Conservation (phyloP, 106 monocot species). For the Dendrobium officinale region DNA sequence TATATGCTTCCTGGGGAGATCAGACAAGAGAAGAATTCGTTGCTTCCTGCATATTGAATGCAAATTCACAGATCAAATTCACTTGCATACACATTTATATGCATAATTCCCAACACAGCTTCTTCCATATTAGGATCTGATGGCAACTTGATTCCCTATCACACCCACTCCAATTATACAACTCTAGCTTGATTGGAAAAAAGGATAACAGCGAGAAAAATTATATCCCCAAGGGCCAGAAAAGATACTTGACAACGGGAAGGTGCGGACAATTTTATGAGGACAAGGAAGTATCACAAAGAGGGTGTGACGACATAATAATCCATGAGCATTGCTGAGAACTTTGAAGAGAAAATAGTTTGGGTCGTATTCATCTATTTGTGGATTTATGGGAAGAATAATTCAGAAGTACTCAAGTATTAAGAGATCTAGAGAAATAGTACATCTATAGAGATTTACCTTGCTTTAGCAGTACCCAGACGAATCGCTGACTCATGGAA, state of each 20-base stretch:
- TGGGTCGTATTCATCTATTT: background rate
- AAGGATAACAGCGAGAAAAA: background rate
- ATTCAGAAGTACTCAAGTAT: background rate
- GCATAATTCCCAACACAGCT: background rate
- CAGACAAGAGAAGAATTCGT: slow-evolving; percentile 89
- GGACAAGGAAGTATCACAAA: background rate
- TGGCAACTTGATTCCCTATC: background rate
- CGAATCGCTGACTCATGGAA: slow-evolving; percentile 88
- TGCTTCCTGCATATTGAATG: slow-evolving; percentile 68
- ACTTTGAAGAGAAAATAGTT: background rate
- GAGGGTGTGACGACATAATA: background rate
- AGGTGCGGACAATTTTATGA: background rate
- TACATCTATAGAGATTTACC: slow-evolving; percentile 36
- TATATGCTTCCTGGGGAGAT: slow-evolving; percentile 88
- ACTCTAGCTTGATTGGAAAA: background rate
- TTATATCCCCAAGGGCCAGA: background rate
- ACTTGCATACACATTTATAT: background rate
- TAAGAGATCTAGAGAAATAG: background rate
- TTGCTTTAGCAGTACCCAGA: slow-evolving; percentile 81
- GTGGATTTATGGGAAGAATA: background rate
- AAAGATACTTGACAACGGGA: background rate
- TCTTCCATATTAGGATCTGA: background rate
- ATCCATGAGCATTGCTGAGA: background rate
- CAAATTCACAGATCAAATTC: slow-evolving; percentile 7
- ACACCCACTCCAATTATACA: background rate